Base-by-base conservation (phyloP, 768 basidiomycete genomes). In the Leccinum longicurvipes region DNA sequence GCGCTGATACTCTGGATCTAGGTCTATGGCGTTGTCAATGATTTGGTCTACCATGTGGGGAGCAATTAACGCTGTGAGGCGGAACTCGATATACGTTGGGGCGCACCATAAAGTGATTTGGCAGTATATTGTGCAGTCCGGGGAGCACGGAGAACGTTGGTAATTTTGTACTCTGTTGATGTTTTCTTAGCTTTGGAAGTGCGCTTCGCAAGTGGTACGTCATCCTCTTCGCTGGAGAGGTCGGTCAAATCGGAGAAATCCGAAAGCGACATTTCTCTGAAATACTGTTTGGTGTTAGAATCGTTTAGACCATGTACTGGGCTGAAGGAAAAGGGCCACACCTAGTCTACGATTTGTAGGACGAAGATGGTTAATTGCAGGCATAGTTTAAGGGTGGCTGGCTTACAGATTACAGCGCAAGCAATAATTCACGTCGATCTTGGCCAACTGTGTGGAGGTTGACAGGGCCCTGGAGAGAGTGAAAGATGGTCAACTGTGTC, bases 1-100 rank as follows among this genome's bases (percentile, higher is more conserved):
- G 66, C 85, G 74, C 61, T 87, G 85, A 64, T 87, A 87, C 57
- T 85, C 83, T 0, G 85, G 85, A 56, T 87, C 75, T 8, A 87
- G 72, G 53, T 85, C 77, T 42, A 87, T 79, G 10, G 65, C 60
- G 6, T 71, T 74, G 5, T 78, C 68, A 3, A 74, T 61, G 28
- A 85, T 76, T 59, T 79, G 76, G 50, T 79, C 85, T 86, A 55
- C 23, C 14, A 10, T 36, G 3, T 17, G 24, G 39, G 1, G 34
- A 44, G 21, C 10, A 32, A 28, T 47, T 41, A 50, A 50, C 51
- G 27, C 46, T 19, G 36, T 19, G 19, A 51, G 31, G 14, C 11
- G 34, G 23, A 44, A 6, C 47, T 2, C 39, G 29, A 2, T 28
- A n/a, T 15, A 42, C 25, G 8, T 31, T 23, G 17, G 15, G 12